Base-by-base conservation (phyloP, 345 rosid species). In the Ricinus communis region DNA sequence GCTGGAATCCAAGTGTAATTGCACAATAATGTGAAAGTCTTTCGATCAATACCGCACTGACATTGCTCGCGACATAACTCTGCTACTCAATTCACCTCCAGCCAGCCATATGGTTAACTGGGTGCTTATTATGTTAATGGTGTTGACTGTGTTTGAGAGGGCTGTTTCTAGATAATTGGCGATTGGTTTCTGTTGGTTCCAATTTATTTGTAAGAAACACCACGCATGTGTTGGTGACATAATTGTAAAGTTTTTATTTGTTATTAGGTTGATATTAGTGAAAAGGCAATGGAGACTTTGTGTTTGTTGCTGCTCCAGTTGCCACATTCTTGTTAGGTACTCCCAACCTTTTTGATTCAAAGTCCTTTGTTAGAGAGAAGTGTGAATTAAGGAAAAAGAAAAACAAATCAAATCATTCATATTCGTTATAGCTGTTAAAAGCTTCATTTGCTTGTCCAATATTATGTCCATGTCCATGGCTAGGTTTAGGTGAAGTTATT, bases 1-100 rank as follows among this genome's bases (percentile, higher is more conserved):
- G 90, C 90, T 90, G 50, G 97, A 95, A 82, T 87, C 93, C 43
- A 95, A 92, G 82, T 95, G 99, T 87, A 95, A 95, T 74, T 95
- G 99, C 93, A 78, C 94, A 63, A 90, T 95, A 83, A 92, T 95
- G 99, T 95, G 90, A 91, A 46, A 41, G 76, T 59, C 53, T 49
- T 65, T 73, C 51, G 1, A 56, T 24, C 33, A 49, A 54, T 30
- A 11, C 24, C 0, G 19, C n/a, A 22, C 52, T 3, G 33, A 5
- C 13, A 12, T 18, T 4, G 52, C n/a, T 52, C 36, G 5, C 52
- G 19, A 14, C 52, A 2, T 19, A 46, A 50, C 36, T 33, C 43
- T 31, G 33, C 55, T 16, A 13, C 28, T 27, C 21, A 43, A 13
- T n/a, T 27, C 21, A 43, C 50, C 38, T 38, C 38, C 47, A 51